These are phyloP conservation scores for Raddia distichophylla DNA, from an alignment of 176 grass and related monocot species.

Conservation along the genomic window DNA sequence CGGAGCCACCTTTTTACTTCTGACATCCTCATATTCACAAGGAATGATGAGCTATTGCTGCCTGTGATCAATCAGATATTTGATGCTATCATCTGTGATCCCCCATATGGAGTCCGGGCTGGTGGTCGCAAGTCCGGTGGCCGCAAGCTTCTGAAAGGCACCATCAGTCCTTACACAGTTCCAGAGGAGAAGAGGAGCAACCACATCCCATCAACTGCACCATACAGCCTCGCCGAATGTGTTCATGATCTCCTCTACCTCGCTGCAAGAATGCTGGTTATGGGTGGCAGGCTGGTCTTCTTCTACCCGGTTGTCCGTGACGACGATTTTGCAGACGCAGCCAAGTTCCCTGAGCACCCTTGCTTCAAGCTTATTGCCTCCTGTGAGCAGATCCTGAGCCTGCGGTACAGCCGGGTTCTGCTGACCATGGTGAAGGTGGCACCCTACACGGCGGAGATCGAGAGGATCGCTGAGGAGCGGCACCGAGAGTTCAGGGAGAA, in stretches of 20 bases:
- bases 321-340: constrained; percentile 31
- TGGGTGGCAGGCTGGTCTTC: constrained; percentile 78
- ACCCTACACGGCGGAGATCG: constrained; percentile 57
- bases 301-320: constrained; percentile 85
- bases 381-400: constrained; percentile 87
- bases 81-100: constrained; percentile 91
- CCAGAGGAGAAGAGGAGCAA: constrained; percentile 80
- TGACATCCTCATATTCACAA: not conserved
- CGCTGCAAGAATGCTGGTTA: constrained; percentile 74
- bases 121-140: constrained; percentile 93
- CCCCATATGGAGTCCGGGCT: constrained; percentile 93
- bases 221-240: constrained; percentile 79
- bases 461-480: constrained; percentile 49
- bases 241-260: constrained; percentile 89
- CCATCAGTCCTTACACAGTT: constrained; percentile 75
- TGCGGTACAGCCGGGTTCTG: constrained; percentile 76
- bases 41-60: not conserved
- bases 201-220: constrained; percentile 89
- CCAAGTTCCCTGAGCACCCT: constrained; percentile 70
- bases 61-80: constrained; percentile 64
- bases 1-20: not conserved
- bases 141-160: constrained; percentile 75
- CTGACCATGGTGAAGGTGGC: constrained; percentile 83
- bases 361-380: constrained; percentile 77
- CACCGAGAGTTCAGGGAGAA: constrained; percentile 85